Base-by-base conservation (phyloP, 805 yeast species). In the Barnettozyma pratensis region DNA sequence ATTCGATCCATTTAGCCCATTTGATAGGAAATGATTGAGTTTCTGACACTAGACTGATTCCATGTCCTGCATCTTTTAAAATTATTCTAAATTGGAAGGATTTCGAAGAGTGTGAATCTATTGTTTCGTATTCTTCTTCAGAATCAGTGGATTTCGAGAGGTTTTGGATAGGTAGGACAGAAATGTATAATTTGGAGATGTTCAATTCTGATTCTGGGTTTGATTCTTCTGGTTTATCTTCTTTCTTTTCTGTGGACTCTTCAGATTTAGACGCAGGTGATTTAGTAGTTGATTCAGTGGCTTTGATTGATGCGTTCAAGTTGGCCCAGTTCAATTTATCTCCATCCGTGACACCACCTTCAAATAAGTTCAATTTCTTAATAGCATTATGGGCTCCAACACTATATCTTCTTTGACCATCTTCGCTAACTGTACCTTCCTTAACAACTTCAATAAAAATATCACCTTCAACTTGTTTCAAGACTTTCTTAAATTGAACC, bases 1-100 rank as follows among this genome's bases (percentile, higher is more conserved):
- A 46, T 52, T 64, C 83, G n/a, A 92, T 74, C 99, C 99, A 94
- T n/a, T 79, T 71, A 8, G 90, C 84, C 99, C 99, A 94, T 62
- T 80, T 83, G 41, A 79, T 63, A 9, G 99, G 98, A 72, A 89
- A 85, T 6, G 96, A 81, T 66, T 94, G 99, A 0, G 98, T 87
- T 56, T 84, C 82, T 44, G 88, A 83, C 30, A 80, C 75, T 41
- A 88, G 76, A 7, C 83, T 76, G 53, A 94, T 80, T 54, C 81
- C 77, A 67, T 94, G 92, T 37, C 85, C 81, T 39, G 81, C 79
- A 62, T 94, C 99, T 55, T 80, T 79, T 56, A 94, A 72, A 25
- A 87, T 77, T 35, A 90, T 72, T 7, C 88, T 79, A 64, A 94
- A 91, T 37, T 80, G 77, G 62, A 92, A 91, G 10, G 87, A 77